Percentiles rank a stretch among this genome's conserved stretches.
These are phyloP conservation scores for Astrothelium macrocarpum DNA, from an alignment of 495 filamentous ascomycete genomes.

Conservation along the genomic window DNA sequence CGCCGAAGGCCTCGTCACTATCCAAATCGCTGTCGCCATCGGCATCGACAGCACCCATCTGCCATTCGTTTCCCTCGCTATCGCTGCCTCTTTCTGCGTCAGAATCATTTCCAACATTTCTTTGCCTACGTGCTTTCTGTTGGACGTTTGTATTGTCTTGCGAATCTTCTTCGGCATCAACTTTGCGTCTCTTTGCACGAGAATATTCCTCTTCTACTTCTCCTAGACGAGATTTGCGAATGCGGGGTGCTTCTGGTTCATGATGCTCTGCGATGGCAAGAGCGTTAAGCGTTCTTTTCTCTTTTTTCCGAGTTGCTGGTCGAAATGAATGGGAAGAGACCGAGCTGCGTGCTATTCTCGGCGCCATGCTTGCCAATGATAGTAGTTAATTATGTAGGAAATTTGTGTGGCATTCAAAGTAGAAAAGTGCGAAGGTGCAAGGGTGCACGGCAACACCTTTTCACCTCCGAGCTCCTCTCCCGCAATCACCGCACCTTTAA, in stretches of 20 bases:
- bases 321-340: slow-evolving; percentile 13
- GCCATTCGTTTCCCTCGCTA: slow-evolving; percentile 84
- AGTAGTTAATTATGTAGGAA: not conserved
- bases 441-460: slow-evolving; percentile 9
- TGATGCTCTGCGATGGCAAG: slow-evolving; percentile 65
- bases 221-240: slow-evolving; percentile 50
- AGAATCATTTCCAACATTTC: slow-evolving; percentile 23
- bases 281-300: slow-evolving; percentile 63
- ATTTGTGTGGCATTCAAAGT: slow-evolving; percentile 13
- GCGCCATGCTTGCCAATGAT: slow-evolving; percentile 16
- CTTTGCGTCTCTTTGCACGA: slow-evolving; percentile 39
- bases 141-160: slow-evolving; percentile 46
- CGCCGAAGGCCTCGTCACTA: slow-evolving; percentile 87
- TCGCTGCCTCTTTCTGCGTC: slow-evolving; percentile 55
- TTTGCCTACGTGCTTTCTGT: slow-evolving; percentile 25
- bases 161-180: slow-evolving; percentile 33
- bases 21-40: slow-evolving; percentile 53
- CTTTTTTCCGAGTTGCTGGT: slow-evolving; percentile 22
- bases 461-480: not conserved
- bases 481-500: not conserved
- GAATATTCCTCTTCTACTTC: slow-evolving; percentile 40
- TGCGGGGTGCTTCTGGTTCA: slow-evolving; percentile 40
- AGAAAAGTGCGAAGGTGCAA: slow-evolving; percentile 4
- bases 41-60: slow-evolving; percentile 55
- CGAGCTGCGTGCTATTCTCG: slow-evolving; percentile 24